A percentile compares a stretch with the other conserved stretches of the same genome.
Evolutionary conservation across 1,139 yeast species (phyloP).

Genomic region (Zygoascus hellenicus): DNA sequence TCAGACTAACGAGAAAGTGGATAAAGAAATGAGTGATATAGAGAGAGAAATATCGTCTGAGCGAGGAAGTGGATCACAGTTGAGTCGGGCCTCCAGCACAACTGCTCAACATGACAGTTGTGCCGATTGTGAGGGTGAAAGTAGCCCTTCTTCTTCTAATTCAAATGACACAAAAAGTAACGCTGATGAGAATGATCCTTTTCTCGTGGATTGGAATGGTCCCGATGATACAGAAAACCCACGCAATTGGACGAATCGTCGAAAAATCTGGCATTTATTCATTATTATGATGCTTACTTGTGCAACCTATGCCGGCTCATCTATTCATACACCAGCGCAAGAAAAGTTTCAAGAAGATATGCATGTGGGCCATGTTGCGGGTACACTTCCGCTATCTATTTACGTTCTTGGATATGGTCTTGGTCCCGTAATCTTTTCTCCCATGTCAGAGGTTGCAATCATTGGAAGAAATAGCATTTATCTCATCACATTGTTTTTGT

Average conservation of each 20-base stretch:
- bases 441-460: slow-evolving; percentile 47
- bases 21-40: not conserved
- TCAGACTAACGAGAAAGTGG: not conserved
- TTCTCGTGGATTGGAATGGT: slow-evolving; percentile 41
- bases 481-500: slow-evolving; percentile 46
- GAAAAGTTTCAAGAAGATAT: slow-evolving; percentile 41
- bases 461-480: slow-evolving; percentile 54
- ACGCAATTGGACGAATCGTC: slow-evolving; percentile 45
- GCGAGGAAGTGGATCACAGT: not conserved
- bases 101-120: not conserved
- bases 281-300: slow-evolving; percentile 45
- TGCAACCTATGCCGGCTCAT: slow-evolving; percentile 55
- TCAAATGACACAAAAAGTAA: not conserved
- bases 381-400: slow-evolving; percentile 48
- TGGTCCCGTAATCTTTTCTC: slow-evolving; percentile 52
- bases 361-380: slow-evolving; percentile 39
- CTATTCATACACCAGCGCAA: slow-evolving; percentile 56
- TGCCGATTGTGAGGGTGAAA: not conserved
- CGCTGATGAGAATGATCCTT: slow-evolving; percentile 15
- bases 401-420: slow-evolving; percentile 55
- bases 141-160: not conserved
- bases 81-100: not conserved
- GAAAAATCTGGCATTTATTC: slow-evolving; percentile 39
- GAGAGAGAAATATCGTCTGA: not conserved
- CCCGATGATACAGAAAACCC: slow-evolving; percentile 56